Conservation (phyloP, 164 flowering plant species). For the Sedum album region DNA sequence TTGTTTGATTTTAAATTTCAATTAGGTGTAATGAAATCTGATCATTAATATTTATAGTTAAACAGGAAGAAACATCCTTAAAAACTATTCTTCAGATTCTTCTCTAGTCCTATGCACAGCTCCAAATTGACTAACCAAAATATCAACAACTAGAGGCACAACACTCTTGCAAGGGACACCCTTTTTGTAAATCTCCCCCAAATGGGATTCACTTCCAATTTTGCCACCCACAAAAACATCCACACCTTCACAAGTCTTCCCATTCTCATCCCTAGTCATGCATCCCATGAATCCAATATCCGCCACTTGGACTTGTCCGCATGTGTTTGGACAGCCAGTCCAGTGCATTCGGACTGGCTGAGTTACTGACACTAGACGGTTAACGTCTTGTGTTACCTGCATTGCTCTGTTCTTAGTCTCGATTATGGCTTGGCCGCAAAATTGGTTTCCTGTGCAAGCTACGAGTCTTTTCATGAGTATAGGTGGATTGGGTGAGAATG, state of each 20-base stretch:
- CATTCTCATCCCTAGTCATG: slow-evolving; percentile 70
- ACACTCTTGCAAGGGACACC: slow-evolving; percentile 77
- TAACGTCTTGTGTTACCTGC: slow-evolving; percentile 77
- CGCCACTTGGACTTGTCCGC: slow-evolving; percentile 94
- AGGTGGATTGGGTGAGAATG: slow-evolving; percentile 65
- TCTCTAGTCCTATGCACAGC: slow-evolving; percentile 68
- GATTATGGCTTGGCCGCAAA: slow-evolving; percentile 97
- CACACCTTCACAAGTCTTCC: slow-evolving; percentile 64
- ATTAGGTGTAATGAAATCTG: no score
- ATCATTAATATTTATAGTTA: no score
- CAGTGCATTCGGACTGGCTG: slow-evolving; percentile 89
- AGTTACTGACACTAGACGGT: slow-evolving; percentile 46
- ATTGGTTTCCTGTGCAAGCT: slow-evolving; percentile 95
- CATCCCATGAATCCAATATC: slow-evolving; percentile 99
- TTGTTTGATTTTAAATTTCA: no score
- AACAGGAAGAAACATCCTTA: no score
- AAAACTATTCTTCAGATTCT: slow-evolving; percentile 36
- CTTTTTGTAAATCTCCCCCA: slow-evolving; percentile 80
- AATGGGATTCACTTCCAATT: slow-evolving; percentile 80
- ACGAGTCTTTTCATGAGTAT: slow-evolving; percentile 76
- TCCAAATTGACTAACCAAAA: slow-evolving; percentile 69
- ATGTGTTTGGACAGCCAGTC: slow-evolving; percentile 93
- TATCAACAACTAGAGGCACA: slow-evolving; percentile 77
- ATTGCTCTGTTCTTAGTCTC: slow-evolving; percentile 87
- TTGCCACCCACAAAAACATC: slow-evolving; percentile 86